Evolutionary conservation across 2,329 filamentous ascomycete genomes (phyloP).

Genomic region (Aspergillus tubingensis): DNA sequence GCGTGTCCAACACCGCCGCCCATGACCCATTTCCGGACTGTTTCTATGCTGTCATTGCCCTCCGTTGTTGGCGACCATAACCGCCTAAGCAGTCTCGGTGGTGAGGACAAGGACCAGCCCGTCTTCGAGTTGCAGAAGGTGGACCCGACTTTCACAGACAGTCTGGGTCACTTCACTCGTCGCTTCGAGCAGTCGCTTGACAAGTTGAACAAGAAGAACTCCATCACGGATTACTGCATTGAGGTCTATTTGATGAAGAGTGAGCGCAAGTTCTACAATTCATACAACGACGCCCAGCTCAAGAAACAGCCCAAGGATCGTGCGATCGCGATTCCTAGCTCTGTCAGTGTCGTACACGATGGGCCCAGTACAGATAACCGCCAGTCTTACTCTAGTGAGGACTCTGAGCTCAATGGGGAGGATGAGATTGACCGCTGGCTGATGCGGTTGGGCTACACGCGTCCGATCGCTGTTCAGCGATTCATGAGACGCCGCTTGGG

Average conservation of each 20-base stretch:
- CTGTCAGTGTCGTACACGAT: background rate
- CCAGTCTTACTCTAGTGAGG: constrained; percentile 22
- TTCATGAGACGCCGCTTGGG: constrained; percentile 57
- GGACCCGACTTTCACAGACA: constrained; percentile 67
- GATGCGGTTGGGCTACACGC: constrained; percentile 56
- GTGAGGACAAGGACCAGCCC: constrained; percentile 56
- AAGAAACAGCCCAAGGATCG: constrained; percentile 7
- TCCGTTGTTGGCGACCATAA: constrained; percentile 60
- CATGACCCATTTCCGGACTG: constrained; percentile 27
- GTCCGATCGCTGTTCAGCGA: constrained; percentile 57
- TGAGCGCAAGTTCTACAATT: constrained; percentile 66
- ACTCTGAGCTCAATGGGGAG: constrained; percentile 34
- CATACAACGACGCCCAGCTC: constrained; percentile 59
- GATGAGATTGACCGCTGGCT: constrained; percentile 55
- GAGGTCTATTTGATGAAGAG: constrained; percentile 65
- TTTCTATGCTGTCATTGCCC: constrained; percentile 56
- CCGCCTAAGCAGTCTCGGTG: background rate
- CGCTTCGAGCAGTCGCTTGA: constrained; percentile 60
- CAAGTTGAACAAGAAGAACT: constrained; percentile 56
- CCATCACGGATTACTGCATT: constrained; percentile 60
- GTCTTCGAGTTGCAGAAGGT: constrained; percentile 63
- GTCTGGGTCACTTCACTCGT: constrained; percentile 60
- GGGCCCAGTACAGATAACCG: constrained; percentile 1
- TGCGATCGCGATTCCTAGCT: background rate
- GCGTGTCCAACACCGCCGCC: background rate